Base-by-base conservation (phyloP, 441 rosid species). In the Viola pubescens region DNA sequence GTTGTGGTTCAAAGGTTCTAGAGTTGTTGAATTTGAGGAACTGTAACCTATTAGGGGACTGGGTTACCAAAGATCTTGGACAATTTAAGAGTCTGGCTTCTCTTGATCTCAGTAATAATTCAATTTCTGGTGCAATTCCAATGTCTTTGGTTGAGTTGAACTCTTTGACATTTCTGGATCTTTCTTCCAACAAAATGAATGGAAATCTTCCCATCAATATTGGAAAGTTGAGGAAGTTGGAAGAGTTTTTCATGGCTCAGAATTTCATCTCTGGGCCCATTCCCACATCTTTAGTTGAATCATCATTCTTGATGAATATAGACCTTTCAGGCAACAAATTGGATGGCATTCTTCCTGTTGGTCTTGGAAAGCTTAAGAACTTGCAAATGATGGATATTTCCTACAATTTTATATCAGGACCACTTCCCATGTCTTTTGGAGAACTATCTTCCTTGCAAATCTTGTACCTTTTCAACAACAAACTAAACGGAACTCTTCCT, bases 61-160 rank as follows among this genome's bases (percentile, higher is more conserved):
- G 19, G 39, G 41, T 4, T 9, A 51, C 1, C 43, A 58, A 7
- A 19, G 26, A 19, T 19, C 26, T 19, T 19, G 26, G 26, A 19
- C 26, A 19, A 19, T 19, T 19, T 19, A 58, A 53, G 49, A 50
- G 58, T 50, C 16, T 65, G 48, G 1, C n/a, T 6, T 1, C 0
- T 26, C 39, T 58, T n/a, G 40, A 19, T 41, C 53, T 12, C 6
- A 9, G 7, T 16, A 41, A 9, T 1, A 46, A 64, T 56, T 48
- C 7, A 0, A 48, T 64, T 13, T 56, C 56, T 42, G 69, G 69
- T 65, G 48, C 62, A 50, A 64, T 64, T 55, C 73, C 69, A 11
- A 4, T 16, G 3, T 62, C 63, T 37, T 13, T 68, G 0, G 39
- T 26, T 9, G 53, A 55, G 48, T 5, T 67, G 66, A 10, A 0